Conservation (phyloP, 1,284 basidiomycete genomes). For the Cryptococcus sp. region DNA sequence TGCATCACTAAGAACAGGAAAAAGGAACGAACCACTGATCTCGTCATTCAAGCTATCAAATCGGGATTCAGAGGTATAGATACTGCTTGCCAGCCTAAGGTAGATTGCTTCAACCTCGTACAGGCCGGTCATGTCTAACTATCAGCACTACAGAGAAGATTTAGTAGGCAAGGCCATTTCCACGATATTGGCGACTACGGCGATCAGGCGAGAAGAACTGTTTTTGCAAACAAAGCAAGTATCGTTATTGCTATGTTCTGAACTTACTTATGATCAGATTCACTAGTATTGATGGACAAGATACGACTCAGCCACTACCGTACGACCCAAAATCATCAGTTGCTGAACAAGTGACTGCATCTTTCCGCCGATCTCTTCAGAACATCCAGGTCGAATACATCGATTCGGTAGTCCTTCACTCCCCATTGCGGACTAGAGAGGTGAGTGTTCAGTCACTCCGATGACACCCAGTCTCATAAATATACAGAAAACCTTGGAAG, state of each 20-base stretch:
- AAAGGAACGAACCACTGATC: conserved; percentile 61
- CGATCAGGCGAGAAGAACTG: conserved; percentile 59
- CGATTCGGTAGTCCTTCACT: conserved; percentile 72
- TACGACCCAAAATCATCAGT: conserved; percentile 60
- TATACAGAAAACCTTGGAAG: conserved; percentile 56
- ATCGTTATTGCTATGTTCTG: neutral
- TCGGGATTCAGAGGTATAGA: conserved; percentile 74
- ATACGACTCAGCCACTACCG: conserved; percentile 62
- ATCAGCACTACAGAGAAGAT: conserved; percentile 74
- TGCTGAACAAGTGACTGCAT: conserved; percentile 59
- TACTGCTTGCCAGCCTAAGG: conserved; percentile 69
- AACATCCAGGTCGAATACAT: conserved; percentile 66
- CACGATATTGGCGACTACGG: conserved; percentile 54
- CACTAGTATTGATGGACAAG: conserved; percentile 68
- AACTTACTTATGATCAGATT: conserved; percentile 49
- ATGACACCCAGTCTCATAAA: neutral
- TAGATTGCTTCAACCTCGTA: conserved; percentile 32
- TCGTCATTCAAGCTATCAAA: conserved; percentile 66
- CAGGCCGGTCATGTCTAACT: conserved; percentile 1
- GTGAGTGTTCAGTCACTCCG: no score
- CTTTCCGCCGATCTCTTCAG: conserved; percentile 60
- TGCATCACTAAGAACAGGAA: conserved; percentile 53
- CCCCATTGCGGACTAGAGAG: conserved; percentile 59
- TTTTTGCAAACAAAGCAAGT: conserved; percentile 72
- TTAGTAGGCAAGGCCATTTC: conserved; percentile 68